Conservation (phyloP, 129 eudicot species). For the Apium graveolens region DNA sequence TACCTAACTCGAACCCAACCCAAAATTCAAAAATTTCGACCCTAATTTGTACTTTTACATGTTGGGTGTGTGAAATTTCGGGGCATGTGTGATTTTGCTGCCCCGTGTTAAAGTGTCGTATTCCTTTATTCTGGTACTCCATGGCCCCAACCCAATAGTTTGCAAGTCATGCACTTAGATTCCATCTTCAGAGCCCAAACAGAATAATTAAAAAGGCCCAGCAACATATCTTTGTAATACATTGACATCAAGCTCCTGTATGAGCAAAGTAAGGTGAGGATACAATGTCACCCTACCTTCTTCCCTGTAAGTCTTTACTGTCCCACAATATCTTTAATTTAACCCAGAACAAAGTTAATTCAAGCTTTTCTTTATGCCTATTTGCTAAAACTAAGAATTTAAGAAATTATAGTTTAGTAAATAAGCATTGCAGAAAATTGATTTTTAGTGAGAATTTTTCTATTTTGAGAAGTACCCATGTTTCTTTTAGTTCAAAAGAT, state of each 20-base stretch:
- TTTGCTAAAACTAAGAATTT: slow-evolving; percentile 17
- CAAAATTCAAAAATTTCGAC: too few species aligned
- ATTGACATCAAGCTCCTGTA: background rate
- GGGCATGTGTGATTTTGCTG: too few species aligned
- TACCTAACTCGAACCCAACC: too few species aligned
- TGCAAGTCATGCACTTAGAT: background rate
- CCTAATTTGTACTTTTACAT: too few species aligned
- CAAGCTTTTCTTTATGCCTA: slow-evolving; percentile 13
- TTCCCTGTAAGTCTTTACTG: slow-evolving; percentile 25
- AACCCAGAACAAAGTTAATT: slow-evolving; percentile 10
- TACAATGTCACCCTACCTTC: slow-evolving; percentile 35
- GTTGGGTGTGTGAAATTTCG: too few species aligned
- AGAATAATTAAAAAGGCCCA: background rate
- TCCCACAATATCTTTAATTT: slow-evolving; percentile 16
- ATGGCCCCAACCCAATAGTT: too few species aligned
- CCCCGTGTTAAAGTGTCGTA: too few species aligned
- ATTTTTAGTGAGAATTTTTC: slow-evolving; percentile 18
- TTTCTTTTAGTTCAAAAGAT: slow-evolving; percentile 46
- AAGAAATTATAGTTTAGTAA: slow-evolving; percentile 8
- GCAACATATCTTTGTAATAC: too few species aligned
- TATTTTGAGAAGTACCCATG: slow-evolving; percentile 42
- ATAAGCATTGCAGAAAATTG: slow-evolving; percentile 14
- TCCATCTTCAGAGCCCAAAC: background rate
- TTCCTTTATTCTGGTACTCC: too few species aligned
- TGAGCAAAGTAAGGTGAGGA: slow-evolving; percentile 19